These are phyloP conservation scores for Starmerella khaoyaiensis DNA, from an alignment of 805 yeast species.

Conservation along the genomic window DNA sequence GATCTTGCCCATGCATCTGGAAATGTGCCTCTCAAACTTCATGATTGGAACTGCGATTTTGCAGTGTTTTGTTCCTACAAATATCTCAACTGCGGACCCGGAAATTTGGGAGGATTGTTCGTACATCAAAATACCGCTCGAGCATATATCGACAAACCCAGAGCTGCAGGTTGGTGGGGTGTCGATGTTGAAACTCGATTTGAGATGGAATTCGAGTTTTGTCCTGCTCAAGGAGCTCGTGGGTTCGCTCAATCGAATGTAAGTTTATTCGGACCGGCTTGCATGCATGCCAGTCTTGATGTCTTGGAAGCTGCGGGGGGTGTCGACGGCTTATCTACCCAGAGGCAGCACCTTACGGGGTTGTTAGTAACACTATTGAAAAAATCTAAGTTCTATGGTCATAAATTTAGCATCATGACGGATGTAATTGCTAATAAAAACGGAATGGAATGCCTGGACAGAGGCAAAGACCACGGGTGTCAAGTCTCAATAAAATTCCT, in stretches of 20 bases:
- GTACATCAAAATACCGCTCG: conserved; percentile 40
- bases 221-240: conserved; percentile 73
- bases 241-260: conserved; percentile 89
- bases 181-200: conserved; percentile 59
- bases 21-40: conserved; percentile 61
- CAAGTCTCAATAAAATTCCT: conserved; percentile 68
- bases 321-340: conserved; percentile 40
- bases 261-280: conserved; percentile 70
- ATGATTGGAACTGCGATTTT: conserved; percentile 84
- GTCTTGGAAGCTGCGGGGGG: conserved; percentile 52
- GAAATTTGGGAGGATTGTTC: conserved; percentile 78
- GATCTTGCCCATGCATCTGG: conserved; percentile 94
- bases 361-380: conserved; percentile 40
- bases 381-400: conserved; percentile 36
- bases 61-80: conserved; percentile 94
- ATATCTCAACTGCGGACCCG: conserved; percentile 86
- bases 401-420: conserved; percentile 53
- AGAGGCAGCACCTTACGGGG: conserved; percentile 45
- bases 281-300: conserved; percentile 54
- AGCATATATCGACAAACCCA: conserved; percentile 32
- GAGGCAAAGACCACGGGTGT: conserved; percentile 51
- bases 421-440: conserved; percentile 36
- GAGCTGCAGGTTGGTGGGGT: conserved; percentile 98
- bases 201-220: conserved; percentile 63
- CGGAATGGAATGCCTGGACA: conserved; percentile 5